phyloP scores from a whole-genome alignment of 306 rosid genomes.

The Sphenostylis stenocarpa region DNA sequence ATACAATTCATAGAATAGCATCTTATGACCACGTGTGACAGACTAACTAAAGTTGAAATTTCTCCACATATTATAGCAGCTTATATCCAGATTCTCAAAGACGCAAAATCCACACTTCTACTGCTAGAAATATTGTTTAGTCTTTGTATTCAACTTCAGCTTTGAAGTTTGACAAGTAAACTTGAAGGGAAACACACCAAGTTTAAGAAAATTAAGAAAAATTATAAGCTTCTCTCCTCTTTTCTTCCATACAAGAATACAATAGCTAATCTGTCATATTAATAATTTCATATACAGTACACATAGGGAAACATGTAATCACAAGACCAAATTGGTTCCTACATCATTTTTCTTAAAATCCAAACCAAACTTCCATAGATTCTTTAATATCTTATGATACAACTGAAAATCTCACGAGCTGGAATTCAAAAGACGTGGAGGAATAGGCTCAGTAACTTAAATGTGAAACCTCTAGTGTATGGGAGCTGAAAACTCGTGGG shows the following conservation, averaged over 20 bases:
- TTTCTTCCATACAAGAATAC: neutral
- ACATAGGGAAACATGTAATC: neutral
- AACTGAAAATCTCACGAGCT: neutral
- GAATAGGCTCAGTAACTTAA: neutral
- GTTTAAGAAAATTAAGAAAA: neutral
- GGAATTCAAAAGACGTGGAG: neutral
- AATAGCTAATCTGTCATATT: constrained; percentile 11
- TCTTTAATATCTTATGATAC: neutral
- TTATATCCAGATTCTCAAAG: neutral
- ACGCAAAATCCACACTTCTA: neutral
- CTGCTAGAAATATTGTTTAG: neutral
- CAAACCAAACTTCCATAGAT: neutral
- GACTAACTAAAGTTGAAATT: neutral
- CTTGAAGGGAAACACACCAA: neutral
- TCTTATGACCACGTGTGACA: neutral
- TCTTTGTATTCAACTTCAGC: neutral
- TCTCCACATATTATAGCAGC: neutral
- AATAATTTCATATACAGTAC: neutral
- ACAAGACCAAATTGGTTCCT: neutral
- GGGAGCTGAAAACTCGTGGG: constrained; percentile 1
- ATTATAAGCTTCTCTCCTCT: neutral
- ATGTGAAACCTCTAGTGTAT: neutral
- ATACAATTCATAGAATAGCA: neutral
- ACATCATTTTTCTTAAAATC: neutral
- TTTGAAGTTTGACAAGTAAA: constrained; percentile 6